Percentiles rank a stretch among this genome's conserved stretches.
These are phyloP conservation scores for Rhizomucor miehei DNA, from an alignment of 371 early-diverging fungal genomes.

Conservation along the genomic window DNA sequence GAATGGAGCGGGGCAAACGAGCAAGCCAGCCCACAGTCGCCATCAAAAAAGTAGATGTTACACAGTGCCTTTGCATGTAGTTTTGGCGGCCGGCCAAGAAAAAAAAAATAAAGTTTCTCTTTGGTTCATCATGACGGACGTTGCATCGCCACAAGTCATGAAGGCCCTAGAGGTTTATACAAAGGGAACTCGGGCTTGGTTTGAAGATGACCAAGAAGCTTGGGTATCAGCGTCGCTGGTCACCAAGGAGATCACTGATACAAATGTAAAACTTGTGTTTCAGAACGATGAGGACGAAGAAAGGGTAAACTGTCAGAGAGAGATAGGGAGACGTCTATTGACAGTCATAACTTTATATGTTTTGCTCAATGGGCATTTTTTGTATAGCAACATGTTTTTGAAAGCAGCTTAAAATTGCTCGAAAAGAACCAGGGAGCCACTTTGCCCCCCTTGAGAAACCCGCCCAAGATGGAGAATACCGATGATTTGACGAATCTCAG, in stretches of 20 bases:
- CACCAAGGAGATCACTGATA: conserved; percentile 54
- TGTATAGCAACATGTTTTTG: conserved; percentile 66
- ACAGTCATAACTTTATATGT: no score
- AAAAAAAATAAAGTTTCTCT: conserved; percentile 1
- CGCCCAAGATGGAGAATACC: conserved; percentile 81
- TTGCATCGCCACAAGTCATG: conserved; percentile 32
- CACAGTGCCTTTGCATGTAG: neutral
- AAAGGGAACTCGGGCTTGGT: conserved; percentile 84
- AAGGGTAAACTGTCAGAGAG: conserved; percentile 32
- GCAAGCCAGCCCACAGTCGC: conserved; percentile 4
- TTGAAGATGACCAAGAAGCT: conserved; percentile 82
- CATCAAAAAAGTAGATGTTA: conserved; percentile 2
- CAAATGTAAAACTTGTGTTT: conserved; percentile 60
- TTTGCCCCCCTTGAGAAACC: conserved; percentile 89
- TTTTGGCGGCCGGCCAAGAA: conserved; percentile 1
- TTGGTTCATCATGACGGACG: no score
- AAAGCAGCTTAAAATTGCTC: conserved; percentile 67
- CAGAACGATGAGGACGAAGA: conserved; percentile 64
- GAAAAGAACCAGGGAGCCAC: conserved; percentile 60
- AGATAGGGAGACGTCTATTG: conserved; percentile 3
- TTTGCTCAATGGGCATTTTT: neutral
- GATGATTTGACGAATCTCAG: conserved; percentile 92
- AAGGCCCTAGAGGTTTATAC: conserved; percentile 62
- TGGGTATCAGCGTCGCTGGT: conserved; percentile 77
- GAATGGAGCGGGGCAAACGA: conserved; percentile 12